Percentiles rank a stretch among this genome's conserved stretches.
Evolutionary conservation across 176 grass and related monocot genomes (phyloP).

Genomic region (Otatea glauca): DNA sequence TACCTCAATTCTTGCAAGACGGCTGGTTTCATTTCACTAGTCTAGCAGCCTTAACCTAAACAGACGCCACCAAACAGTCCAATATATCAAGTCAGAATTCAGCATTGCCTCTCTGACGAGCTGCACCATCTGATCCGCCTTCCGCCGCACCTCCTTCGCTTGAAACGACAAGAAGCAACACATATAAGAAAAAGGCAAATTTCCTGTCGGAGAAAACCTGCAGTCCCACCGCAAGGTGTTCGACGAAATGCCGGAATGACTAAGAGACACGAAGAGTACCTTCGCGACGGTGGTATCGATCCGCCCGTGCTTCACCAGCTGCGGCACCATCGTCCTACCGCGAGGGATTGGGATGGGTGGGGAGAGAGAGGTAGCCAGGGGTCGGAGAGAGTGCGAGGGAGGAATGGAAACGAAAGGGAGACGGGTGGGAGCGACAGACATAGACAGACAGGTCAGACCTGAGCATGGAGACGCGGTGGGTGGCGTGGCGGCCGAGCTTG

Average conservation of each 20-base stretch:
- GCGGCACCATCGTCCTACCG: slow-evolving; percentile 92
- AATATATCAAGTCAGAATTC: neutral
- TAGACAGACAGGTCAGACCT: slow-evolving; percentile 43
- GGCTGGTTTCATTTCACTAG: neutral
- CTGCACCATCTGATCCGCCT: slow-evolving; percentile 98
- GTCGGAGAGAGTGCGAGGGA: neutral
- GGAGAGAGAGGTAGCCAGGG: neutral
- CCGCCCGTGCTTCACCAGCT: slow-evolving; percentile 98
- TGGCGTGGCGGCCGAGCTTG: slow-evolving; percentile 64
- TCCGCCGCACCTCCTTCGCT: slow-evolving; percentile 87
- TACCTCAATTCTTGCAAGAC: neutral
- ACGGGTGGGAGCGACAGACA: neutral
- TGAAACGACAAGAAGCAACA: slow-evolving; percentile 24
- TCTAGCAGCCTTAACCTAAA: neutral
- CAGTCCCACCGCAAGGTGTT: neutral
- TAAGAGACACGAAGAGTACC: slow-evolving; percentile 33
- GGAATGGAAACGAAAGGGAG: neutral
- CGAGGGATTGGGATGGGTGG: too few species aligned
- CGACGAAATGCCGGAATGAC: slow-evolving; percentile 6
- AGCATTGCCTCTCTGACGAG: slow-evolving; percentile 61
- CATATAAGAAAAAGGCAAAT: neutral
- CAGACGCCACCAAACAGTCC: neutral
- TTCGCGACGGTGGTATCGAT: slow-evolving; percentile 89
- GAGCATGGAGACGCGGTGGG: slow-evolving; percentile 71
- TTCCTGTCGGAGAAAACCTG: neutral